Conservation (phyloP, 2,329 filamentous ascomycete species). For the Emericellopsis cladophorae region DNA sequence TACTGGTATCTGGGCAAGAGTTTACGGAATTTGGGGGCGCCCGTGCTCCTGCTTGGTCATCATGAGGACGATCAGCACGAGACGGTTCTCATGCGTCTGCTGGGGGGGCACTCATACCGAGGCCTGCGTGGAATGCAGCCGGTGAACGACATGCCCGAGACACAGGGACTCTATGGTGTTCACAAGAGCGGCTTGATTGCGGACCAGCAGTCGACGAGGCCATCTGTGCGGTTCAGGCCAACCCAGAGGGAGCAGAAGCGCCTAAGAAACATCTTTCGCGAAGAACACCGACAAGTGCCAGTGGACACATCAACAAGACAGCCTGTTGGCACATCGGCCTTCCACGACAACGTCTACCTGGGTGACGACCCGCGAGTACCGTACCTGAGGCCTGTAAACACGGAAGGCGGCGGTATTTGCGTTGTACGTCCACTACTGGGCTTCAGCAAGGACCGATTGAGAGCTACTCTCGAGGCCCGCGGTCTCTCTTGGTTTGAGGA, state of each 20-base stretch:
- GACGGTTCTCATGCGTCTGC: conserved; percentile 70
- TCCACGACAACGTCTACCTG: conserved; percentile 10
- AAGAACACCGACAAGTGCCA: conserved; percentile 5
- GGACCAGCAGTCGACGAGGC: conserved; percentile 22
- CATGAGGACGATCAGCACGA: conserved; percentile 88
- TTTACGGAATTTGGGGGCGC: conserved; percentile 38
- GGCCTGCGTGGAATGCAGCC: conserved; percentile 60
- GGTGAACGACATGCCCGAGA: conserved; percentile 68
- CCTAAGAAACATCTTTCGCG: conserved; percentile 14
- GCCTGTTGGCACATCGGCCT: conserved; percentile 4
- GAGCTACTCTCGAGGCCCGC: conserved; percentile 59
- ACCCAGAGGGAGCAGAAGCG: conserved; percentile 13
- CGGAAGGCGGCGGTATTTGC: conserved; percentile 54
- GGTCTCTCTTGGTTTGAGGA: conserved; percentile 72
- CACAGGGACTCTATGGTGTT: conserved; percentile 59
- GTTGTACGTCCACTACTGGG: conserved; percentile 57
- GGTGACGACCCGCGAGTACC: conserved; percentile 11
- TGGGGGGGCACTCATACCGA: conserved; percentile 51
- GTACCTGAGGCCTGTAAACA: conserved; percentile 19
- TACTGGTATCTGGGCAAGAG: conserved; percentile 57
- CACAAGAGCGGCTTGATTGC: conserved; percentile 50
- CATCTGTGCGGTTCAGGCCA: conserved; percentile 25
- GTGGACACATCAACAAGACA: conserved; percentile 1
- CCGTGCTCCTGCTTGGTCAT: conserved; percentile 65
- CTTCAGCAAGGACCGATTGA: conserved; percentile 62